phyloP scores from a whole-genome alignment of 1,139 yeast genomes.

The Magnusiomyces starmeri region DNA sequence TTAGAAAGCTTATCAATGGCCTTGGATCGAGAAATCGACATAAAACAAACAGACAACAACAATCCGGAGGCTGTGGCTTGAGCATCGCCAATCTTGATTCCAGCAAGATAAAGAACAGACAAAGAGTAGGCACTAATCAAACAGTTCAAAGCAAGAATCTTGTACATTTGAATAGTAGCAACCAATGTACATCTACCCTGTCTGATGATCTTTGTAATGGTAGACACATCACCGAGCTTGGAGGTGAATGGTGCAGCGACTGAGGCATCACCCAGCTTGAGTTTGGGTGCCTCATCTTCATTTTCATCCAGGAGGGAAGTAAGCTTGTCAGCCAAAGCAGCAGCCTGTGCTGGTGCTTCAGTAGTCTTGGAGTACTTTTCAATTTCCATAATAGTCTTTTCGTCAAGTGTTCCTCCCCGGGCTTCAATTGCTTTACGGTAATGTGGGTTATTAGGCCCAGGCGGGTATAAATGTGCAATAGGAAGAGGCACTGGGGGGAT shows the following conservation, averaged over 20 bases:
- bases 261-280: conserved; percentile 96
- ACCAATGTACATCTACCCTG: conserved; percentile 99
- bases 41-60: conserved; percentile 85
- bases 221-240: conserved; percentile 81
- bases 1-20: conserved; percentile 84
- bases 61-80: conserved; percentile 94
- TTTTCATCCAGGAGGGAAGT: conserved; percentile 63
- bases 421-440: conserved; percentile 79
- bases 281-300: conserved; percentile 81
- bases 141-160: conserved; percentile 93
- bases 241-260: conserved; percentile 99
- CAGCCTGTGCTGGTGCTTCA: conserved; percentile 37
- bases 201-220: conserved; percentile 89
- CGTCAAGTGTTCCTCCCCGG: conserved; percentile 56
- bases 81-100: conserved; percentile 96
- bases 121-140: conserved; percentile 93
- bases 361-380: conserved; percentile 36
- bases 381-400: conserved; percentile 56
- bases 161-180: conserved; percentile 97
- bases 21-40: conserved; percentile 89
- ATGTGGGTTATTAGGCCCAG: conserved; percentile 87
- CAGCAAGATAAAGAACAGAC: conserved; percentile 90
- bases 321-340: conserved; percentile 66
- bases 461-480: conserved; percentile 94
- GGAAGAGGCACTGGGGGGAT: conserved; percentile 77